Evolutionary conservation across 345 rosid genomes (phyloP).

Genomic region (Theobroma cacao): DNA sequence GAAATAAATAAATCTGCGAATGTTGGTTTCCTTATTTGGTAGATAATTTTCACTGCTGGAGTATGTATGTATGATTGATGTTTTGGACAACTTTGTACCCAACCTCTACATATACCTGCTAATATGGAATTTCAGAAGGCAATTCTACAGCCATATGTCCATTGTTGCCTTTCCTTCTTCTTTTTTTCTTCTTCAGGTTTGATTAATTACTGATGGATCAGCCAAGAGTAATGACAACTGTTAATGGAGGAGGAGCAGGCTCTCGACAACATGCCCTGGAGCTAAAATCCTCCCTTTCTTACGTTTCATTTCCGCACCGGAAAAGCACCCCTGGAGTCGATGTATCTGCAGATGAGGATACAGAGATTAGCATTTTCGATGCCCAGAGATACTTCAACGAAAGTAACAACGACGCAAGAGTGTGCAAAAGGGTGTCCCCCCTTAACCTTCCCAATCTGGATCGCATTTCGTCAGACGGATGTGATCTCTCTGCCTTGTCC

Average conservation of each 20-base stretch:
- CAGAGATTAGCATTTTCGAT: slow-evolving; percentile 70
- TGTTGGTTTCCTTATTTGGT: neutral
- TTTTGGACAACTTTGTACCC: slow-evolving; percentile 5
- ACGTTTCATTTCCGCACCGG: neutral
- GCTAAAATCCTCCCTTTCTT: neutral
- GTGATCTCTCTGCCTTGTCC: slow-evolving; percentile 24
- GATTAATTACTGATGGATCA: neutral
- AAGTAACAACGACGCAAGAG: slow-evolving; percentile 19
- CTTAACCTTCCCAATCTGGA: slow-evolving; percentile 22
- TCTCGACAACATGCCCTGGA: neutral
- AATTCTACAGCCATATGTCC: neutral
- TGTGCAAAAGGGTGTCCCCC: slow-evolving; percentile 37
- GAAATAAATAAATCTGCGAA: neutral
- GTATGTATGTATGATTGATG: neutral
- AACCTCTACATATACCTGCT: slow-evolving; percentile 2
- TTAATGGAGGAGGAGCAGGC: neutral
- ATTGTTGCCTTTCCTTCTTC: neutral
- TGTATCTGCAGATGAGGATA: slow-evolving; percentile 32
- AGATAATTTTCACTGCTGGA: neutral
- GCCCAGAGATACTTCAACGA: slow-evolving; percentile 70
- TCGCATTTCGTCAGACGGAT: slow-evolving; percentile 18
- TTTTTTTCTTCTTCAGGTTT: neutral
- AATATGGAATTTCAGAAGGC: neutral
- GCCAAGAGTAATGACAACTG: neutral
- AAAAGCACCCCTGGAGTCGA: neutral